Conservation (phyloP, 2,329 filamentous ascomycete genomes). For the Plectosphaerella plurivora region DNA sequence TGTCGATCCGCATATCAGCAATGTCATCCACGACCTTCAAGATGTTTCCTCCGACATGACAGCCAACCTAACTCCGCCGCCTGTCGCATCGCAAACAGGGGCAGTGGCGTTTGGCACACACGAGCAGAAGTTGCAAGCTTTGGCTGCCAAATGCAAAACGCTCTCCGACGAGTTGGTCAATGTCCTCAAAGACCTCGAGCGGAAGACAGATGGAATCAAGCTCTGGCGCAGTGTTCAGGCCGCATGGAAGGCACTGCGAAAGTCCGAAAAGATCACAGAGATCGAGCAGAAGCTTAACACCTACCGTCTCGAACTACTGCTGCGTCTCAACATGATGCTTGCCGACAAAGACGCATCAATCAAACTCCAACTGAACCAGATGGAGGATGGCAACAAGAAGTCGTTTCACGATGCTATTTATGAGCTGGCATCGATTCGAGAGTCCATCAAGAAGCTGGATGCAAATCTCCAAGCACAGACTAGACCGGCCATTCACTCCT, state of each 20-base stretch:
- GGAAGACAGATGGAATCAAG: not conserved
- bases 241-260: not conserved
- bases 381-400: not conserved
- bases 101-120: too few relatives aligned
- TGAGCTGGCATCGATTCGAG: not conserved
- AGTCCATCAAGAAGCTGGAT: not conserved
- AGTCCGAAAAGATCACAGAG: not conserved
- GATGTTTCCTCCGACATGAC: too few relatives aligned
- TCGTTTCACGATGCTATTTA: not conserved
- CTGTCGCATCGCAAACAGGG: not conserved
- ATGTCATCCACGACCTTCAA: conserved; percentile 21
- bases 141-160: not conserved
- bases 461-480: not conserved
- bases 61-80: too few relatives aligned
- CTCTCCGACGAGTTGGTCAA: not conserved
- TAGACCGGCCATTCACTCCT: not conserved
- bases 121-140: not conserved
- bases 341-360: not conserved
- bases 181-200: not conserved
- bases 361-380: not conserved
- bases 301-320: not conserved
- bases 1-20: not conserved
- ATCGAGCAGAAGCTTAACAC: not conserved
- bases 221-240: not conserved
- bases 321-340: not conserved